Conservation (phyloP, 1,284 basidiomycete genomes). For the Exobasidium rhododendri region DNA sequence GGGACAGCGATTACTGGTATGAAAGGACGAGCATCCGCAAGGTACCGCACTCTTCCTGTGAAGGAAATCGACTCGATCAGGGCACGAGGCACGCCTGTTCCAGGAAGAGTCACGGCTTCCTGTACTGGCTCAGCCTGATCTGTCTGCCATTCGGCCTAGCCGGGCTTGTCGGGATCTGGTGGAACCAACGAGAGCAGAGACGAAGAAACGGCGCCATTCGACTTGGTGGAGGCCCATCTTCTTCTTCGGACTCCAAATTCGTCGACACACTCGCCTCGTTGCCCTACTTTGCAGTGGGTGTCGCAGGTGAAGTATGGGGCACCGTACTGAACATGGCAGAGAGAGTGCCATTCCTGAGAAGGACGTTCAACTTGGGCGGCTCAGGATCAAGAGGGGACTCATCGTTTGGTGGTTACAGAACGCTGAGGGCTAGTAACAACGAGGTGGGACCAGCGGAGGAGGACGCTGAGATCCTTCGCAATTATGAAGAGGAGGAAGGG, state of each 20-base stretch:
- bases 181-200: constrained; percentile 14
- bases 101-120: constrained; percentile 30
- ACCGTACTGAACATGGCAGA: constrained; percentile 29
- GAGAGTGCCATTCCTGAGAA: constrained; percentile 22
- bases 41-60: constrained; percentile 46
- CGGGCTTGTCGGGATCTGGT: constrained; percentile 40
- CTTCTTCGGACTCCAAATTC: constrained; percentile 63
- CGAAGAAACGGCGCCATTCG: not conserved
- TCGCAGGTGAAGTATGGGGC: constrained; percentile 24
- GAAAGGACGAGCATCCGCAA: constrained; percentile 48
- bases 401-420: constrained; percentile 38
- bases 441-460: not conserved
- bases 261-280: constrained; percentile 59
- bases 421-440: not conserved
- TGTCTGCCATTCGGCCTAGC: constrained; percentile 34
- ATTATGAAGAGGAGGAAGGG: constrained; percentile 48
- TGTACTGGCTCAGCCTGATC: constrained; percentile 49
- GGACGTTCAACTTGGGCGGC: not conserved
- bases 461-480: constrained; percentile 33
- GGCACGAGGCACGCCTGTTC: constrained; percentile 42
- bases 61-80: constrained; percentile 41
- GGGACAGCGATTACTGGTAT: constrained; percentile 44
- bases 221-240: constrained; percentile 62
- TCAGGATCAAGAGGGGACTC: constrained; percentile 17
- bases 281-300: constrained; percentile 29